A percentile compares a stretch with the other conserved stretches of the same genome.
Evolutionary conservation across 306 rosid genomes (phyloP).

Genomic region (Prunus fruticosa): DNA sequence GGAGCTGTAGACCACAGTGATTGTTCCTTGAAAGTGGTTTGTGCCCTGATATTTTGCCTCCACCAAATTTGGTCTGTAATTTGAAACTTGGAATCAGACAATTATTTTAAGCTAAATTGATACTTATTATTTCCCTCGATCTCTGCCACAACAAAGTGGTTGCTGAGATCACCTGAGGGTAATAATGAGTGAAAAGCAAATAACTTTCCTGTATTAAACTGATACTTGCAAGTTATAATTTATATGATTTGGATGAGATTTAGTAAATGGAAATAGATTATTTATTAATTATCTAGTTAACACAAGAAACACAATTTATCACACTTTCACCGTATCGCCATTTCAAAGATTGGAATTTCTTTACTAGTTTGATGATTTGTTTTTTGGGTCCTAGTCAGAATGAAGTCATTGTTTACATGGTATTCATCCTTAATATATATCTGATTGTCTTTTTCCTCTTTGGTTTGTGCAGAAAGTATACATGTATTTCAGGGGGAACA

Average conservation of each 20-base stretch:
- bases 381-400: neutral
- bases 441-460: conserved; percentile 2
- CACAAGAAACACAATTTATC: neutral
- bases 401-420: neutral
- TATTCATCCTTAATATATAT: neutral
- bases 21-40: neutral
- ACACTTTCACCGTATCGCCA: neutral
- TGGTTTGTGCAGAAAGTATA: conserved; percentile 78
- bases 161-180: neutral
- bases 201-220: neutral
- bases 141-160: too few species aligned
- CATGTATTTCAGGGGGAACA: conserved; percentile 83
- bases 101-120: too few species aligned
- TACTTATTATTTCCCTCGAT: neutral
- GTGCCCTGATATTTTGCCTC: neutral
- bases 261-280: neutral
- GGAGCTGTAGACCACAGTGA: neutral
- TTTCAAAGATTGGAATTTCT: neutral
- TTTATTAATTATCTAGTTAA: too few species aligned
- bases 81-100: neutral
- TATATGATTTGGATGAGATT: neutral
- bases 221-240: neutral
- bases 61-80: neutral
- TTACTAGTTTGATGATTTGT: neutral
- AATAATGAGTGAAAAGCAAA: neutral